phyloP scores from a whole-genome alignment of 768 basidiomycete species.

The Lentinus brumalis region DNA sequence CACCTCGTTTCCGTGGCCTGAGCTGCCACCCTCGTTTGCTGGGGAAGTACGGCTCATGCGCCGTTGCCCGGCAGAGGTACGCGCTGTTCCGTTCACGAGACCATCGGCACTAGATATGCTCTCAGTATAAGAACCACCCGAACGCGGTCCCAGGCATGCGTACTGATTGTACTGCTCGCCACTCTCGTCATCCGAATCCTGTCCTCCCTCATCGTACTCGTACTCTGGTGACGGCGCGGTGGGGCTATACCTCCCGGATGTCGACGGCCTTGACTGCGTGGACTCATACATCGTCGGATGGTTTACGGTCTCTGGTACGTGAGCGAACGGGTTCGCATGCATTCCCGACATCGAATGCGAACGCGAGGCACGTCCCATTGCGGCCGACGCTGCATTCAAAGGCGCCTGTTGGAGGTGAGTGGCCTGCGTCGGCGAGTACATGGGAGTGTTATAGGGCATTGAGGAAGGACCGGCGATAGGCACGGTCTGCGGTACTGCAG shows the following conservation, averaged over 20 bases:
- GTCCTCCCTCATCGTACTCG: constrained; percentile 35
- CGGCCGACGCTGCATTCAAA: constrained; percentile 22
- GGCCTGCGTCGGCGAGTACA: constrained; percentile 25
- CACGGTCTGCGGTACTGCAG: constrained; percentile 17
- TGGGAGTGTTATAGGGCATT: constrained; percentile 18
- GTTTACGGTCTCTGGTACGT: constrained; percentile 24
- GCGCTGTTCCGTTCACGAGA: constrained; percentile 28
- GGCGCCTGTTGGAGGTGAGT: constrained; percentile 28
- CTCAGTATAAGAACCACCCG: constrained; percentile 9
- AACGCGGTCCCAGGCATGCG: constrained; percentile 10
- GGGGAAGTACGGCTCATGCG: constrained; percentile 28
- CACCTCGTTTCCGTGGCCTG: constrained; percentile 58
- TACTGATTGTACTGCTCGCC: constrained; percentile 18
- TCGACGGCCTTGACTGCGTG: constrained; percentile 30
- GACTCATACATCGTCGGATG: constrained; percentile 28
- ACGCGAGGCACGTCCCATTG: constrained; percentile 30
- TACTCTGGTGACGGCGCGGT: constrained; percentile 34
- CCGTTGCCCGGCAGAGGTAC: constrained; percentile 30
- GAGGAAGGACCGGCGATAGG: constrained; percentile 19
- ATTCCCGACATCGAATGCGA: constrained; percentile 35
- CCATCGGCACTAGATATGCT: constrained; percentile 26
- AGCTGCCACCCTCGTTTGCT: constrained; percentile 27
- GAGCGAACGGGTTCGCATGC: constrained; percentile 33
- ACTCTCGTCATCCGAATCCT: constrained; percentile 31
- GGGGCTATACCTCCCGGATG: constrained; percentile 27